Conservation (phyloP, 2,329 filamentous ascomycete genomes). For the Sphaerulina vaccinii region DNA sequence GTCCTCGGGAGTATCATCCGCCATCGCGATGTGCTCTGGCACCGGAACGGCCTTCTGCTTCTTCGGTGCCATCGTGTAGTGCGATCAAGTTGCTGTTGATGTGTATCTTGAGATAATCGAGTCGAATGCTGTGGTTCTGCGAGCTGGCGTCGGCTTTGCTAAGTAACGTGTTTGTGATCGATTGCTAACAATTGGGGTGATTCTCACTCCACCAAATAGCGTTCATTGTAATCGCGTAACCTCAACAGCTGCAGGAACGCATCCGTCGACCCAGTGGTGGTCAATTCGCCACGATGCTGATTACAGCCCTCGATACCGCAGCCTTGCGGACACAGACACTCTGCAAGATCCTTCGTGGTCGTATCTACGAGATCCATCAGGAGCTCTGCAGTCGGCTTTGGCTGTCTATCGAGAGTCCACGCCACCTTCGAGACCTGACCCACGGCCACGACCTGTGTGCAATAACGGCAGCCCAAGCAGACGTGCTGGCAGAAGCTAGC, state of each 20-base stretch:
- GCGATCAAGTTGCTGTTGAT: no score
- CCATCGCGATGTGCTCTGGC: no score
- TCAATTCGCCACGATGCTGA: background rate
- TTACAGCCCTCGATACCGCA: slow-evolving; percentile 1
- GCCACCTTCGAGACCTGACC: slow-evolving; percentile 2
- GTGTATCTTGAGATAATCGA: no score
- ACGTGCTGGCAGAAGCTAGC: background rate
- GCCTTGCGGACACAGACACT: background rate
- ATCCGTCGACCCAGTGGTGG: background rate
- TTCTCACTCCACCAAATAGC: background rate
- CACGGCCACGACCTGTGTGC: background rate
- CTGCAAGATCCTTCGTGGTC: background rate
- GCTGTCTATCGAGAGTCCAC: background rate
- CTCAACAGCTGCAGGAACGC: background rate
- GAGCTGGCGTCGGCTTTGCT: no score
- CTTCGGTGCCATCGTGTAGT: no score
- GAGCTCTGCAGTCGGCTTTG: background rate
- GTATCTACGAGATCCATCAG: background rate
- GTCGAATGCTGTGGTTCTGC: no score
- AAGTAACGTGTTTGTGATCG: no score
- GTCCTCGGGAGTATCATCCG: no score
- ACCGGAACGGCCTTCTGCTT: no score
- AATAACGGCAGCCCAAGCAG: slow-evolving; percentile 2
- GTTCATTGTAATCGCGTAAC: background rate
- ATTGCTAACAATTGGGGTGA: background rate